Evolutionary conservation across 306 rosid species (phyloP).

Genomic region (Castanea crenata): DNA sequence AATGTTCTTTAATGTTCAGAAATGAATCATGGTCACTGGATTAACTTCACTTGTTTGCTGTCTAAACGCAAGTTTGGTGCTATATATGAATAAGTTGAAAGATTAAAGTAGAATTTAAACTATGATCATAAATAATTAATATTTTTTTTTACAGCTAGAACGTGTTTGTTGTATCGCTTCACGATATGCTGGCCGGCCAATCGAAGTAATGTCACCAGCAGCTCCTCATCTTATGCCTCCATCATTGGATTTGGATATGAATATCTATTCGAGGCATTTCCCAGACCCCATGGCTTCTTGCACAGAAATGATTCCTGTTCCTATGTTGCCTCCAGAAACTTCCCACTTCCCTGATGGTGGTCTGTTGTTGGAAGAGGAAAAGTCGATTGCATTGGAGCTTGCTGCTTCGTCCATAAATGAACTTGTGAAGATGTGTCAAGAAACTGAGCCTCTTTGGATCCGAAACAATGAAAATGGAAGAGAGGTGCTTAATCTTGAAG

Average conservation of each 20-base stretch:
- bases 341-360: conserved; percentile 50
- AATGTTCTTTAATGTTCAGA: no score
- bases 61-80: no score
- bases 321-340: conserved; percentile 56
- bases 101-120: background rate
- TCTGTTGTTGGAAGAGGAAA: conserved; percentile 66
- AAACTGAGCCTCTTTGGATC: conserved; percentile 70
- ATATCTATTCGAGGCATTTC: conserved; percentile 73
- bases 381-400: conserved; percentile 67
- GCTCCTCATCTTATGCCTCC: conserved; percentile 44
- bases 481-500: conserved; percentile 73
- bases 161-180: conserved; percentile 72
- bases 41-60: no score
- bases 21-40: no score
- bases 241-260: conserved; percentile 82
- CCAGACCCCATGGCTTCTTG: conserved; percentile 47
- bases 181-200: conserved; percentile 55
- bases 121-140: background rate
- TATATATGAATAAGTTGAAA: no score
- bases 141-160: conserved; percentile 55
- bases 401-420: conserved; percentile 62
- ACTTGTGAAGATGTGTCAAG: conserved; percentile 68
- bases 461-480: conserved; percentile 42
- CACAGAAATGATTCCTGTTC: conserved; percentile 58
- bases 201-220: conserved; percentile 48